A percentile compares a stretch with the other conserved stretches of the same genome.
Evolutionary conservation across 805 yeast species (phyloP).

Genomic region (Pichia manshurica): DNA sequence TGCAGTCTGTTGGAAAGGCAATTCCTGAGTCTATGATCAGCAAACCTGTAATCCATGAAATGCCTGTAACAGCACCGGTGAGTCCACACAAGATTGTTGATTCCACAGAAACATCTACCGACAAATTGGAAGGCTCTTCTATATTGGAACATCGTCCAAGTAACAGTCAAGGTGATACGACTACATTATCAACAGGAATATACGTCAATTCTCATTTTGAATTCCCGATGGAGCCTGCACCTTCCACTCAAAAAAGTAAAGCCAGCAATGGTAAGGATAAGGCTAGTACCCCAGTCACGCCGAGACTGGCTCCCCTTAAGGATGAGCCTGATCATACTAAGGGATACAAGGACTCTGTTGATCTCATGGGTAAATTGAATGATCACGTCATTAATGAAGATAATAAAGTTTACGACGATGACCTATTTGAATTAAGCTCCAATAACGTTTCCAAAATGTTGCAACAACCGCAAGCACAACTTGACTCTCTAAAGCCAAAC

Average conservation of each 20-base stretch:
- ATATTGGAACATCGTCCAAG: not conserved
- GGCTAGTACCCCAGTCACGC: not conserved
- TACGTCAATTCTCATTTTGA: slow-evolving; percentile 30
- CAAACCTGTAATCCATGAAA: too few species aligned
- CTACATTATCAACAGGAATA: slow-evolving; percentile 18
- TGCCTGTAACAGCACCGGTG: not conserved
- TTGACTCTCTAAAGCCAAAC: not conserved
- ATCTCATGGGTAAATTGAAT: slow-evolving; percentile 10
- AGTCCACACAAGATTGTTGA: not conserved
- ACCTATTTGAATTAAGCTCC: slow-evolving; percentile 12
- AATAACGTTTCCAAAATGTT: not conserved
- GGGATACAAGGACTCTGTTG: slow-evolving; percentile 16
- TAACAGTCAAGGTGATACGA: not conserved
- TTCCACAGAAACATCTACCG: not conserved
- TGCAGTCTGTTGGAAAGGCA: too few species aligned
- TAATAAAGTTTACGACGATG: slow-evolving; percentile 6
- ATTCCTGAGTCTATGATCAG: too few species aligned
- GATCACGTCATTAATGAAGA: not conserved
- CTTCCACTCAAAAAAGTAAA: not conserved
- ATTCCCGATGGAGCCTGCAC: slow-evolving; percentile 24
- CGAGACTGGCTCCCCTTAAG: slow-evolving; percentile 8
- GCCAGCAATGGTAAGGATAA: not conserved
- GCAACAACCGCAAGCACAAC: not conserved
- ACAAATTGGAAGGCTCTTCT: not conserved
- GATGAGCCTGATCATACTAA: not conserved